These are phyloP conservation scores for Samsoniella hepiali DNA, from an alignment of 2,329 filamentous ascomycete species.

Conservation along the genomic window DNA sequence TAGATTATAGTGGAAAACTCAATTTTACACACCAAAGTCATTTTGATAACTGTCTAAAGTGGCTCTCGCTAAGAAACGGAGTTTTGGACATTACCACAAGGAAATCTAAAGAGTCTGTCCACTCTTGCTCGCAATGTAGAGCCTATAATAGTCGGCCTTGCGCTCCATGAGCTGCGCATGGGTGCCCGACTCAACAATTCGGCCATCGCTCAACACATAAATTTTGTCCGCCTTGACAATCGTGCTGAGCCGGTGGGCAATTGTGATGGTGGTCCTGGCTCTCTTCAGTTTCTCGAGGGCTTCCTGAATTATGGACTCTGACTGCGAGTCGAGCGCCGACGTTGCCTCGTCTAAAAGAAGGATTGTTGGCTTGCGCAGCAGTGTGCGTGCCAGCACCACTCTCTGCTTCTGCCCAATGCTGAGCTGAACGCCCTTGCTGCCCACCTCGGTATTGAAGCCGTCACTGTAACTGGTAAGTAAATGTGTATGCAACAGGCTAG, in stretches of 20 bases:
- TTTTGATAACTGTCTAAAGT: no score
- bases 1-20: no score
- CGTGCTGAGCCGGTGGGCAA: conserved; percentile 42
- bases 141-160: not conserved
- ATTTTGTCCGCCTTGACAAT: conserved; percentile 43
- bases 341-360: conserved; percentile 69
- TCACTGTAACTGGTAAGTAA: not conserved
- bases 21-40: no score
- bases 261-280: conserved; percentile 39
- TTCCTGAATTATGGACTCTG: conserved; percentile 51
- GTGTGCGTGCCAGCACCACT: not conserved
- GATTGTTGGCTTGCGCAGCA: conserved; percentile 31
- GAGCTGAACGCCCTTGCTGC: not conserved
- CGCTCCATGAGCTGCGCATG: not conserved
- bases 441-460: not conserved
- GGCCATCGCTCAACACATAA: conserved; percentile 34
- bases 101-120: not conserved
- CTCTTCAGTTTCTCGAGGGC: conserved; percentile 45
- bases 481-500: not conserved
- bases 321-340: conserved; percentile 58
- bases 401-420: not conserved
- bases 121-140: not conserved
- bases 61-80: no score
- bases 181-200: not conserved
- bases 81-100: no score